phyloP scores from a whole-genome alignment of 305 asterid genomes.

The Solanum aculeatissimum region DNA sequence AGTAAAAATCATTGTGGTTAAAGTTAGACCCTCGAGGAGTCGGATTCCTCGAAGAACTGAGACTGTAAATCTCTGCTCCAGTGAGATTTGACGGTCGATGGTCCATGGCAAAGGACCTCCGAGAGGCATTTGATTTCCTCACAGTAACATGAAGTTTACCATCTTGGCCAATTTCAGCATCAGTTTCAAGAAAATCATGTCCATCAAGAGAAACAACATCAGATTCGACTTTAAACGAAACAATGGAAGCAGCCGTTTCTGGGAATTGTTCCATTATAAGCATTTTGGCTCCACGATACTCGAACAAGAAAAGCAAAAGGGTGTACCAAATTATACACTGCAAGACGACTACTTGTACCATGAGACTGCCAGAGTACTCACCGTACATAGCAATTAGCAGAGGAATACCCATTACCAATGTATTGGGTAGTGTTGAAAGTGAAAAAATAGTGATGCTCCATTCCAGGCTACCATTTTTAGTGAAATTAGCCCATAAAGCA shows the following conservation, averaged over 20 bases:
- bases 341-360: constrained; percentile 88
- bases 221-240: constrained; percentile 82
- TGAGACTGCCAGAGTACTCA: constrained; percentile 47
- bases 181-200: constrained; percentile 88
- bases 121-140: constrained; percentile 78
- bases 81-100: constrained; percentile 53
- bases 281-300: constrained; percentile 83
- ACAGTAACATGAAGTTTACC: constrained; percentile 89
- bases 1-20: constrained; percentile 34
- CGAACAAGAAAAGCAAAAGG: constrained; percentile 65
- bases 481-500: constrained; percentile 56
- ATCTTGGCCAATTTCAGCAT: constrained; percentile 75
- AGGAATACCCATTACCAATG: constrained; percentile 94
- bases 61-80: constrained; percentile 41
- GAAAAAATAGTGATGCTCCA: constrained; percentile 94
- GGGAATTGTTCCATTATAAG: constrained; percentile 88
- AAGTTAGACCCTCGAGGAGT: constrained; percentile 49
- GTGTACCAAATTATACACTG: constrained; percentile 98
- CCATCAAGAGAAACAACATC: constrained; percentile 96
- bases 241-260: constrained; percentile 82
- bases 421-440: constrained; percentile 78
- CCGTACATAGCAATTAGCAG: constrained; percentile 82
- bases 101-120: constrained; percentile 60
- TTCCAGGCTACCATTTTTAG: constrained; percentile 64
- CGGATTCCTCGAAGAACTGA: constrained; percentile 36